A percentile compares a stretch with the other conserved stretches of the same genome.
Conservation (phyloP, 306 rosid genomes). For the Malus orientalis region DNA sequence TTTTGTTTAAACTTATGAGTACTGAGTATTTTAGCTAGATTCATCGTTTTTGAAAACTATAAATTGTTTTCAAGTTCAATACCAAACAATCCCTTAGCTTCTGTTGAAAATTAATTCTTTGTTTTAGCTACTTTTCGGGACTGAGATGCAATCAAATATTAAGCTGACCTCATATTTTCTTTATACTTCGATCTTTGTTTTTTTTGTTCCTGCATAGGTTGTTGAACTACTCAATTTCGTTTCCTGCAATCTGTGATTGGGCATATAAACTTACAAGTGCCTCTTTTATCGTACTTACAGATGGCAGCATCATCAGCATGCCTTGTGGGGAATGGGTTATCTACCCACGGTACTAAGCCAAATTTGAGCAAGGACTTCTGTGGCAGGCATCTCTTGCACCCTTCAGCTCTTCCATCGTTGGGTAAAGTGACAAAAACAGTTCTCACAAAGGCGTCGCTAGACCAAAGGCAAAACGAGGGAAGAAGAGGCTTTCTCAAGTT, state of each 20-base stretch:
- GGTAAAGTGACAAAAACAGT: conserved; percentile 29
- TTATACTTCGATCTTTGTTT: neutral
- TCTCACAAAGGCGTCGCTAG: conserved; percentile 49
- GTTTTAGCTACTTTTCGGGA: neutral
- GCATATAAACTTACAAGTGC: neutral
- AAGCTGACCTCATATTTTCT: neutral
- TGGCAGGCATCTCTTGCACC: conserved; percentile 39
- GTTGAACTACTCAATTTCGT: neutral
- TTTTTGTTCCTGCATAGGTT: neutral
- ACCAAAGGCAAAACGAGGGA: conserved; percentile 49
- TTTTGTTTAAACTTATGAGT: too few relatives aligned
- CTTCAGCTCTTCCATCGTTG: conserved; percentile 35
- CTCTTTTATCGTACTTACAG: conserved; percentile 8
- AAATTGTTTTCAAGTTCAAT: too few relatives aligned
- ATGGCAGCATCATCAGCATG: conserved; percentile 85
- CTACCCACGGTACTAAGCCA: conserved; percentile 37
- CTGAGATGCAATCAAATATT: neutral
- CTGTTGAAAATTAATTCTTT: neutral
- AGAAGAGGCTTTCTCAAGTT: conserved; percentile 79
- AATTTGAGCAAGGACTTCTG: conserved; percentile 42
- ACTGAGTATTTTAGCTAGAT: too few relatives aligned
- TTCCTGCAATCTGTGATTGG: neutral
- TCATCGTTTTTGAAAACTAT: too few relatives aligned
- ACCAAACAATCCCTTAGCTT: neutral
- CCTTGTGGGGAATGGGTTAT: conserved; percentile 65